These are phyloP conservation scores for Podaxis carcinomalis DNA, from an alignment of 768 basidiomycete species.

Conservation along the genomic window DNA sequence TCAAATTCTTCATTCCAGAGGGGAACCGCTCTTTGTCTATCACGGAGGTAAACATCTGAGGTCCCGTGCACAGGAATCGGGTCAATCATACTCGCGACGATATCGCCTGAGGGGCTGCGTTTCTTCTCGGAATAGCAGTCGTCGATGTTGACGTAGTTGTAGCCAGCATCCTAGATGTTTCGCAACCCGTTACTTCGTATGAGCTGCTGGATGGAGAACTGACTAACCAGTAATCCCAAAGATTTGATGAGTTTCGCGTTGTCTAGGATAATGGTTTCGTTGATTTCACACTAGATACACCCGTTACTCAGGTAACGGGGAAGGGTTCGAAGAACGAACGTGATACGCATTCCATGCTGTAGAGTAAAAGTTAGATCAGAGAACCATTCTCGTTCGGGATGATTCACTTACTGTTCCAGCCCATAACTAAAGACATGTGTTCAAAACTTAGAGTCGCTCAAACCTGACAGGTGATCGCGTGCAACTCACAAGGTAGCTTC, in stretches of 20 bases:
- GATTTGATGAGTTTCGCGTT: conserved; percentile 47
- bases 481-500: conserved; percentile 5
- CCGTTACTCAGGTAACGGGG: not conserved
- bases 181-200: not conserved
- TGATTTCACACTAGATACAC: conserved; percentile 47
- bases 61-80: not conserved
- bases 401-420: conserved; percentile 10
- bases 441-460: not conserved
- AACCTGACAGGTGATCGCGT: not conserved
- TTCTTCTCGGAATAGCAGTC: conserved; percentile 63
- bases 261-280: conserved; percentile 46
- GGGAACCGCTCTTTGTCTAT: conserved; percentile 49
- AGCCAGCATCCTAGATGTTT: conserved; percentile 46
- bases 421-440: conserved; percentile 5
- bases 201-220: not conserved
- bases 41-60: not conserved
- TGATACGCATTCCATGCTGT: conserved; percentile 12
- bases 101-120: conserved; percentile 44
- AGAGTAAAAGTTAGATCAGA: not conserved
- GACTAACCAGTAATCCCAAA: conserved; percentile 43
- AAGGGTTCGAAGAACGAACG: not conserved
- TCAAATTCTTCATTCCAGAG: conserved; percentile 53
- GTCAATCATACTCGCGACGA: conserved; percentile 47
- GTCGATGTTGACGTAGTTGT: conserved; percentile 56
- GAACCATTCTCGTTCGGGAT: no score